These are phyloP conservation scores for Cyclostephanos invisitatus DNA, from an alignment of 108 stramenopile species.

Conservation along the genomic window DNA sequence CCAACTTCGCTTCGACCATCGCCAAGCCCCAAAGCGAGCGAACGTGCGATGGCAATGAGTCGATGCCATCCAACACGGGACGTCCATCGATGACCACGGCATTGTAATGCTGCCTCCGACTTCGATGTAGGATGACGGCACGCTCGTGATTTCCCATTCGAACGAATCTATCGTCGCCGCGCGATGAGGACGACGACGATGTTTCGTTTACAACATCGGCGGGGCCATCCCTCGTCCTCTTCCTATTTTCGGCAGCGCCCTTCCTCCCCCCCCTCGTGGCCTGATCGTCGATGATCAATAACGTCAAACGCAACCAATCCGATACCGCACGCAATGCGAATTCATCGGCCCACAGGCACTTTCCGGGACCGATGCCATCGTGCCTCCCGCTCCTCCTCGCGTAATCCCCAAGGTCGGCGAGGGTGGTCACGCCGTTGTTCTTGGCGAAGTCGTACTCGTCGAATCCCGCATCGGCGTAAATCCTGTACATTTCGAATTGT, in stretches of 20 bases:
- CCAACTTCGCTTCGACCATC: too few relatives aligned
- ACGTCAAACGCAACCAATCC: constrained; percentile 33
- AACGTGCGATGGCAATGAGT: constrained; percentile 8
- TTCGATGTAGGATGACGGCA: constrained; percentile 41
- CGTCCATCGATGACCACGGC: constrained; percentile 28
- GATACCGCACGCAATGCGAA: constrained; percentile 43
- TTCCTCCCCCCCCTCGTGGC: constrained; percentile 19
- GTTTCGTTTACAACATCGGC: background rate
- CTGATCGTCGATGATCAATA: constrained; percentile 49
- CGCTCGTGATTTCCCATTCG: constrained; percentile 25
- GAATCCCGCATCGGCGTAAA: constrained; percentile 34
- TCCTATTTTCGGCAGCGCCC: constrained; percentile 15
- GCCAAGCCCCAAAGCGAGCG: constrained; percentile 35
- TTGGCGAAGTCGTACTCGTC: constrained; percentile 29
- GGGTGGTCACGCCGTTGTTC: background rate
- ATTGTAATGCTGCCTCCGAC: constrained; percentile 43
- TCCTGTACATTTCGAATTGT: constrained; percentile 34
- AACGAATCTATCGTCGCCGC: constrained; percentile 36
- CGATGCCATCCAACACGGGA: constrained; percentile 15
- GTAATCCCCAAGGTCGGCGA: constrained; percentile 30
- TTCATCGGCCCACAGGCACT: constrained; percentile 48
- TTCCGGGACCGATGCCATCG: constrained; percentile 32
- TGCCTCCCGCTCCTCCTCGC: constrained; percentile 28
- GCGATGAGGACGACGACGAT: background rate
- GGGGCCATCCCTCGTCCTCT: background rate